Base-by-base conservation (phyloP, 2,329 filamentous ascomycete species). In the Colletotrichum acutatum region DNA sequence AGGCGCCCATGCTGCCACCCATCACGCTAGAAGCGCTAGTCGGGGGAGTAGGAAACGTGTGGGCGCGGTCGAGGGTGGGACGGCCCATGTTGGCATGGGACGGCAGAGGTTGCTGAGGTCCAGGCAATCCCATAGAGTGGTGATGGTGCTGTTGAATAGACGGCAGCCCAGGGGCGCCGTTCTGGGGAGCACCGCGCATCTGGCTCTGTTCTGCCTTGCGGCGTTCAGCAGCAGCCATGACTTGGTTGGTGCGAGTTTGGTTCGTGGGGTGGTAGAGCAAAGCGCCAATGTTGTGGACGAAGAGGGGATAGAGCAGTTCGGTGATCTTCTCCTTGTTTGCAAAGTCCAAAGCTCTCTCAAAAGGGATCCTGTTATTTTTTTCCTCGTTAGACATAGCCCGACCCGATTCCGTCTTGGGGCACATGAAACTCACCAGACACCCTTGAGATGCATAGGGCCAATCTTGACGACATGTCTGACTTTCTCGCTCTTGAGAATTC, bases 281-380 rank as follows among this genome's bases (percentile, higher is more conserved):
- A 71, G 95, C 93, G 73, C 95, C 95, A 80, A 98, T 98, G 84
- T 98, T 97, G 84, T 98, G 95, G 52, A 98, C 97, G 82, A 99
- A 99, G 61, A 99, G 87, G 65, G 97, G 97, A 82, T 98, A 99
- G 67, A 98, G 86, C 60, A 95, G 86, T 84, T 98, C 96, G 0
- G 97, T 98, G 76, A 98, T 99, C 86, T 98, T 98, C 84, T 99
- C 97, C 88, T 98, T 98, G 86, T 99, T 99, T 76, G 97, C 97
- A 81, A 99, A 98, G 79, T 98, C 97, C 66, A 99, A 86, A n/a
- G 97, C 97, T 76, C 97, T 93, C 78, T 98, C 97, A 78, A 97
- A 98, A 2, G 97, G 97, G 79, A 99, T 99, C 95, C 95, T 98
- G 77, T 14, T 16, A 42, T 28, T n/a, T 49, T 49, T 8, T 19